Conservation (phyloP, 441 rosid species). For the Erysimum cheiri region DNA sequence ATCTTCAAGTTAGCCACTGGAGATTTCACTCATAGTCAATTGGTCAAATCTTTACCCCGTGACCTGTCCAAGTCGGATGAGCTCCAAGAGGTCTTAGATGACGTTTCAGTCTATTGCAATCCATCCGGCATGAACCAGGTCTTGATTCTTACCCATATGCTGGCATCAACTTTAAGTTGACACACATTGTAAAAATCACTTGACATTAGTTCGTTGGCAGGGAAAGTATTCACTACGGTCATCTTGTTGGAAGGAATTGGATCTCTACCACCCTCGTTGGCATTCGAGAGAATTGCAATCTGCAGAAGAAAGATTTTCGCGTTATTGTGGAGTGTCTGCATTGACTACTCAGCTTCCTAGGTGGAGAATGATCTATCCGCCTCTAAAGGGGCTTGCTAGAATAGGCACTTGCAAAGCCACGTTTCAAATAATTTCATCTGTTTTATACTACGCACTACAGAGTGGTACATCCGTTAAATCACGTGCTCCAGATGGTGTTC, state of each 20-base stretch:
- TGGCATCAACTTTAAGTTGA: conserved; percentile 38
- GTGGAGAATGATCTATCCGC: conserved; percentile 83
- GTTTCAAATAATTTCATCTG: conserved; percentile 76
- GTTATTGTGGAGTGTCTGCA: conserved; percentile 77
- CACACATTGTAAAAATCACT: conserved; percentile 30
- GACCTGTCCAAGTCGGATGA: conserved; percentile 82
- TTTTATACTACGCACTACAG: conserved; percentile 77
- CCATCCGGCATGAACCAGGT: conserved; percentile 99
- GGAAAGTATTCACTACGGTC: conserved; percentile 86
- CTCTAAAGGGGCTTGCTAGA: conserved; percentile 74
- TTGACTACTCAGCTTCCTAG: conserved; percentile 84
- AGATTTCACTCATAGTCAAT: conserved; percentile 93
- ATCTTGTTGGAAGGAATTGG: conserved; percentile 93
- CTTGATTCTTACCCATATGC: conserved; percentile 42
- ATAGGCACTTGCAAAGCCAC: conserved; percentile 80
- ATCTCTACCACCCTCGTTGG: conserved; percentile 96
- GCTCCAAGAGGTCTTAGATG: conserved; percentile 82
- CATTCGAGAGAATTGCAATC: conserved; percentile 88
- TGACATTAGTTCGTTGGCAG: conserved; percentile 52
- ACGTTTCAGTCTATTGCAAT: conserved; percentile 73
- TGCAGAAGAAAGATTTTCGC: conserved; percentile 95
- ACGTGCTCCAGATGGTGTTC: conserved; percentile 83
- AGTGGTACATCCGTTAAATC: conserved; percentile 64
- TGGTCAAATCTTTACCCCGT: conserved; percentile 85
- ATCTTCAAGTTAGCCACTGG: conserved; percentile 84